A percentile compares a stretch with the other conserved stretches of the same genome.
These are phyloP conservation scores for Podaxis mareebaensis DNA, from an alignment of 768 basidiomycete species.

Conservation along the genomic window DNA sequence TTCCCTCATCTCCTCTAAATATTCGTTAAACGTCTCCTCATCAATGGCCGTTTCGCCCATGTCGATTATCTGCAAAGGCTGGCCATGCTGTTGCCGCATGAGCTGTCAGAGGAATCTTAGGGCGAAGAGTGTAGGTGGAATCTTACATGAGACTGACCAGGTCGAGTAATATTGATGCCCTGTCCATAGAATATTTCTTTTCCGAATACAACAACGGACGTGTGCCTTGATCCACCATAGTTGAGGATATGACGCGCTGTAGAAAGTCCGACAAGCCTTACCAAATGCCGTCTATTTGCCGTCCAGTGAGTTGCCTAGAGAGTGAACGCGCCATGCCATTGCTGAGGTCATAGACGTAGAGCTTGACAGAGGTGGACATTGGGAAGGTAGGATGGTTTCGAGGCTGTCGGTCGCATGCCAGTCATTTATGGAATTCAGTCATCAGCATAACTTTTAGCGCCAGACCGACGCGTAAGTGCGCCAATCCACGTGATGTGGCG, in stretches of 20 bases:
- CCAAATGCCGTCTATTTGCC: conserved; percentile 95
- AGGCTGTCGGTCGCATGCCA: background rate
- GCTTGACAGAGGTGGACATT: conserved; percentile 56
- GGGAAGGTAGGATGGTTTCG: background rate
- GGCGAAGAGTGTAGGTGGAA: background rate
- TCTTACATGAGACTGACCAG: conserved; percentile 83
- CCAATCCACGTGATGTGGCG: background rate
- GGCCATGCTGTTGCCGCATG: conserved; percentile 58
- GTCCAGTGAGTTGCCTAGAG: conserved; percentile 79
- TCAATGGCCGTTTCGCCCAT: conserved; percentile 84
- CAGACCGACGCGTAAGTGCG: background rate
- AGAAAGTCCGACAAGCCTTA: conserved; percentile 25
- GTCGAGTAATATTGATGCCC: conserved; percentile 70
- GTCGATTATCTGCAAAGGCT: conserved; percentile 66
- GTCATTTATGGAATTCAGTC: background rate
- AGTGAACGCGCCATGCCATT: conserved; percentile 81
- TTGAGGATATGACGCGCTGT: background rate
- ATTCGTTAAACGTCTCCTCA: conserved; percentile 83
- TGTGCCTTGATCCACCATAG: conserved; percentile 60
- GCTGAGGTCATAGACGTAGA: conserved; percentile 92
- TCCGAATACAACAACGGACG: conserved; percentile 84
- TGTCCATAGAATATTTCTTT: conserved; percentile 91
- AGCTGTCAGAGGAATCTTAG: background rate
- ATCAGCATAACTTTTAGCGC: background rate
- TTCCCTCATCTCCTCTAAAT: conserved; percentile 68